Evolutionary conservation across 1,284 basidiomycete species (phyloP), one percentile per base, ranked within the genome.

Genomic region (Hemileia vastatrix): DNA sequence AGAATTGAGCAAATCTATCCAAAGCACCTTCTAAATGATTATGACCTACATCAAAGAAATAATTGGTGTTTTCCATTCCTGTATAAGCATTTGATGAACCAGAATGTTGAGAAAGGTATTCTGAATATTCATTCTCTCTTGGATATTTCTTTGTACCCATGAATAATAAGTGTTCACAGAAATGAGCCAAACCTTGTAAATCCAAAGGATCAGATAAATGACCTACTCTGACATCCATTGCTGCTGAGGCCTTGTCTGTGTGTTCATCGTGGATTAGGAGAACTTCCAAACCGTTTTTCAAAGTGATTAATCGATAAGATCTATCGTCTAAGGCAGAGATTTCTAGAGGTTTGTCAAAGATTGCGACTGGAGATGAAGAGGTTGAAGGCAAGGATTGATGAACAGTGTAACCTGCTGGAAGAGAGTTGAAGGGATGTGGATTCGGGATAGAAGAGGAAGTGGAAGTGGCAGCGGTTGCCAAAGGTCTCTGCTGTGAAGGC

Each of bases 21-120:
- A 99, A 81, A 1, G 94, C 92, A 48, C 86, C 87, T 2, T 82
- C 77, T 3, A 98, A 83, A 24, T 88, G 87, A n/a, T 84, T 78
- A 1, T 90, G 87, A n/a, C 87, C 83, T 47, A 97, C 89, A 71
- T 84, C 89, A 78, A 98, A 98, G 78, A 77, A 86, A 75, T 91
- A 95, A 77, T 94, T 95, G 33, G 95, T 98, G 76, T 94, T 90
- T 19, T 87, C 86, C 62, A 93, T 87, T 2, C 88, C 86, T 0
- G 95, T 98, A 77, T 86, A 98, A 3, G 95, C 95, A 76, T 98
- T 99, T 2, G 90, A 93, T 64, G 79, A 78, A 21, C 95, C 95
- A 52, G 89, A 90, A 77, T 98, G 88, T 74, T 90, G 87, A 49
- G 90, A 82, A 18, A 99, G 82, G 76, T 85, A 98, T 82, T 90